Conservation (phyloP, 108 stramenopile genomes). For the Discostella pseudostelligera region DNA sequence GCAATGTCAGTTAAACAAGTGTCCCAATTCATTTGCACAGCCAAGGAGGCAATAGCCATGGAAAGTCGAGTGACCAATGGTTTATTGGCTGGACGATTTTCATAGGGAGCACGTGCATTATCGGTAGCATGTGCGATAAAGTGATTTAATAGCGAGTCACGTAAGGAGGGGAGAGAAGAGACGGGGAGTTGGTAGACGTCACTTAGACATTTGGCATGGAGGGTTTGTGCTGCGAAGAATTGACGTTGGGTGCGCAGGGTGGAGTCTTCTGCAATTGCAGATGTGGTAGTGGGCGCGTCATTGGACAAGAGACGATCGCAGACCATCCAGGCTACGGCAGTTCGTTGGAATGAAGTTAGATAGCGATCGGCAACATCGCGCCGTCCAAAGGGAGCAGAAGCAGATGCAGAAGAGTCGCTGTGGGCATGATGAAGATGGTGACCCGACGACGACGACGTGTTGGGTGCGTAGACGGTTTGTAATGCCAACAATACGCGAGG, state of each 20-base stretch:
- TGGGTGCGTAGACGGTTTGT: conserved; percentile 63
- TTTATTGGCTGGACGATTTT: conserved; percentile 32
- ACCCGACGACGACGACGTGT: conserved; percentile 7
- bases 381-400: conserved; percentile 50
- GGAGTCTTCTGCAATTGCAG: conserved; percentile 1
- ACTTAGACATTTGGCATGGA: conserved; percentile 77
- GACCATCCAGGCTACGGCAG: conserved; percentile 75
- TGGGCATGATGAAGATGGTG: not conserved
- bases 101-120: conserved; percentile 11
- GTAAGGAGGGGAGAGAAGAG: conserved; percentile 52
- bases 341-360: conserved; percentile 71
- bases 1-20: conserved; percentile 50
- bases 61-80: conserved; percentile 69
- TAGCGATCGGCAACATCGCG: conserved; percentile 79
- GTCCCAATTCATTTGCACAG: conserved; percentile 80
- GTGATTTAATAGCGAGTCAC: conserved; percentile 67
- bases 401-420: not conserved
- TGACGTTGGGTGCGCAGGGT: conserved; percentile 58
- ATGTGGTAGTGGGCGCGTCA: not conserved
- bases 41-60: conserved; percentile 72
- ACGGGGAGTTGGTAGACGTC: conserved; percentile 61
- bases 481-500: conserved; percentile 66
- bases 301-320: conserved; percentile 67
- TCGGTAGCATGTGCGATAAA: conserved; percentile 45
- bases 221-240: conserved; percentile 88